Base-by-base conservation (phyloP, 768 basidiomycete genomes). In the Leccinum imitatum region DNA sequence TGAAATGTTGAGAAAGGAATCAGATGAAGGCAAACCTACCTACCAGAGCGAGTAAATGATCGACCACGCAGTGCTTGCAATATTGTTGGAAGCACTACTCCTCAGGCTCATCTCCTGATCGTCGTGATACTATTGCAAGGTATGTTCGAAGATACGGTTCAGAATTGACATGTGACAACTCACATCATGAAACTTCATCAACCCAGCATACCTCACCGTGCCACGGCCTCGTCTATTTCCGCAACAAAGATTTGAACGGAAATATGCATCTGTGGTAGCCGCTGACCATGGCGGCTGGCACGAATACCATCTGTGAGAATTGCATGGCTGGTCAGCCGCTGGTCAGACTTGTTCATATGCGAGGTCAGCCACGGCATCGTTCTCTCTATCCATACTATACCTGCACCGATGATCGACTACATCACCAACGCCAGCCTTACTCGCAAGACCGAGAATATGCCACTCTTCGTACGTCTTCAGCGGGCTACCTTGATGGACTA, bases 291-390 rank as follows among this genome's bases (percentile, higher is more conserved):
- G 39, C 2, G 39, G 39, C 39, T n/a, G 39, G 17, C 15, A 15
- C 6, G 17, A 41, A n/a, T 41, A 2, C 30, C 39, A 41, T n/a
- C 17, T 41, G 39, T n/a, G 39, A 41, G 3, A 8, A 41, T 7
- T 41, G 2, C 19, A 31, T 10, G 30, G 30, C 30, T 31, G 46
- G 30, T 47, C 46, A 47, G 44, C 44, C 44, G 3, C 44, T 46
- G 3, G 0, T 19, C 1, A 17, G 3, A 47, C 4, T 21, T 1
- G 5, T 37, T 7, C 21, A 7, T 25, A 13, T 30, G 21, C 3
- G 4, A 44, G 30, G 44, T 21, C 35, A 64, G 57, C 48, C 7
- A 37, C 35, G 47, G 39, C 35, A 33, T 64, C 48, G 5, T 59
- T 33, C 39, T 21, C 21, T 50, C n/a, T 0, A 4, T 25, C 17